A percentile compares a stretch with the other conserved stretches of the same genome.
phyloP scores from a whole-genome alignment of 306 rosid genomes.

The Datisca glomerata region DNA sequence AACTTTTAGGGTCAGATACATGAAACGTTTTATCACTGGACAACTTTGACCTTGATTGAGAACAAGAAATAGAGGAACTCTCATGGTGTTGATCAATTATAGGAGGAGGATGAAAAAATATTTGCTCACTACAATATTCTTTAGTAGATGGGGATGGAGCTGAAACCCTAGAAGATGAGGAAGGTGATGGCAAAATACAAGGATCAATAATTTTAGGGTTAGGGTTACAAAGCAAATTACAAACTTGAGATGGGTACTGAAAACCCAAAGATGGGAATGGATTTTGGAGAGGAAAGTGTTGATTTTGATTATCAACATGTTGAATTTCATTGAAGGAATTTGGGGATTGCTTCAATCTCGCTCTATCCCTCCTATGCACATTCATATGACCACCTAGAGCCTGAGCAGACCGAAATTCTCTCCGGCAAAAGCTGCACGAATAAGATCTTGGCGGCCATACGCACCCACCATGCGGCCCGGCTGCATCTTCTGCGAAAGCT shows the following conservation, averaged over 20 bases:
- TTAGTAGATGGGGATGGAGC: slow-evolving; percentile 18
- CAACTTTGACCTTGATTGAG: slow-evolving; percentile 31
- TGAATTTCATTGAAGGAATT: slow-evolving; percentile 19
- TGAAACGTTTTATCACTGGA: slow-evolving; percentile 16
- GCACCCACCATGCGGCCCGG: slow-evolving; percentile 71
- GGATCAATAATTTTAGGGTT: slow-evolving; percentile 32
- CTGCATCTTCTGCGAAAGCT: slow-evolving; percentile 81
- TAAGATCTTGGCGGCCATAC: slow-evolving; percentile 95
- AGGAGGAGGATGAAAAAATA: slow-evolving; percentile 15
- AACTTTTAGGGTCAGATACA: slow-evolving; percentile 8
- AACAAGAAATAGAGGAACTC: slow-evolving; percentile 9
- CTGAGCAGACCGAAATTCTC: slow-evolving; percentile 91
- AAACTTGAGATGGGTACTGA: slow-evolving; percentile 32
- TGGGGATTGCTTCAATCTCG: slow-evolving; percentile 46
- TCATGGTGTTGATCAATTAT: slow-evolving; percentile 4
- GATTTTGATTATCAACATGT: slow-evolving; percentile 12
- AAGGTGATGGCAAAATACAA: slow-evolving; percentile 18
- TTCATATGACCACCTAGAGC: slow-evolving; percentile 97
- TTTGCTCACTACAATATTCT: slow-evolving; percentile 9
- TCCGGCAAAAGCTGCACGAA: slow-evolving; percentile 79
- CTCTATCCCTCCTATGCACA: slow-evolving; percentile 88
- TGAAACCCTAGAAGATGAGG: slow-evolving; percentile 25
- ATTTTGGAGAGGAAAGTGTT: slow-evolving; percentile 10
- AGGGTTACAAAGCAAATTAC: slow-evolving; percentile 36
- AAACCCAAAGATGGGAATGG: slow-evolving; percentile 19